Evolutionary conservation across 331 rosid species (phyloP).

Genomic region (Rosa hybrid): DNA sequence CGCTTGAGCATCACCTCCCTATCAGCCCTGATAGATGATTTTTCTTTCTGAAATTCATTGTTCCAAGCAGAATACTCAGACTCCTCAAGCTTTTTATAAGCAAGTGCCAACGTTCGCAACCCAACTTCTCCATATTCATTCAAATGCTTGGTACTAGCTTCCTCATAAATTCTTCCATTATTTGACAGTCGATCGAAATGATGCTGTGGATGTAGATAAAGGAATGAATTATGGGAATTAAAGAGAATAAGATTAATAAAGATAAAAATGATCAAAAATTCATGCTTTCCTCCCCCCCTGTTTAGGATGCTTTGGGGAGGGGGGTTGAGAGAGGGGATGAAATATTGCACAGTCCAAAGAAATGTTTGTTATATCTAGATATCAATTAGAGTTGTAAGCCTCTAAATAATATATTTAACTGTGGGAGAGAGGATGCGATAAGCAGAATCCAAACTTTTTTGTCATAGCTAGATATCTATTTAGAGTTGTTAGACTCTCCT

Average conservation of each 20-base stretch:
- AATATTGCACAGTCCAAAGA: background rate
- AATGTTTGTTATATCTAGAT: background rate
- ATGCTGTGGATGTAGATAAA: conserved; percentile 59
- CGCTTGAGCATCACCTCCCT: conserved; percentile 78
- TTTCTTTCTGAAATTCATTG: conserved; percentile 87
- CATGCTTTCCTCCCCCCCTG: background rate
- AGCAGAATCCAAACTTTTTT: background rate
- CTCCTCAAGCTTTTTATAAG: conserved; percentile 80
- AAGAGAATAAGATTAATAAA: conserved; percentile 3
- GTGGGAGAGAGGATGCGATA: background rate
- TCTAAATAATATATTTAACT: background rate
- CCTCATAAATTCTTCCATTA: conserved; percentile 76
- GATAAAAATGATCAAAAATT: background rate
- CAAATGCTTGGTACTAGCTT: conserved; percentile 75
- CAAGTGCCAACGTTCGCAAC: conserved; percentile 88
- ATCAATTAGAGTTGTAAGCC: background rate
- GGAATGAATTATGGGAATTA: background rate
- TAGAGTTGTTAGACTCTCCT: background rate
- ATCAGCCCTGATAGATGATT: conserved; percentile 72
- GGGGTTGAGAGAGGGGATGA: background rate
- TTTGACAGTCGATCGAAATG: conserved; percentile 83
- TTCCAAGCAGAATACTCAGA: conserved; percentile 80
- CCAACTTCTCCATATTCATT: conserved; percentile 98
- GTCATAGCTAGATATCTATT: background rate
- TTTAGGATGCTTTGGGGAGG: background rate